Base-by-base conservation (phyloP, 192 early-diverging fungal genomes). In the Coemansia sp. region DNA sequence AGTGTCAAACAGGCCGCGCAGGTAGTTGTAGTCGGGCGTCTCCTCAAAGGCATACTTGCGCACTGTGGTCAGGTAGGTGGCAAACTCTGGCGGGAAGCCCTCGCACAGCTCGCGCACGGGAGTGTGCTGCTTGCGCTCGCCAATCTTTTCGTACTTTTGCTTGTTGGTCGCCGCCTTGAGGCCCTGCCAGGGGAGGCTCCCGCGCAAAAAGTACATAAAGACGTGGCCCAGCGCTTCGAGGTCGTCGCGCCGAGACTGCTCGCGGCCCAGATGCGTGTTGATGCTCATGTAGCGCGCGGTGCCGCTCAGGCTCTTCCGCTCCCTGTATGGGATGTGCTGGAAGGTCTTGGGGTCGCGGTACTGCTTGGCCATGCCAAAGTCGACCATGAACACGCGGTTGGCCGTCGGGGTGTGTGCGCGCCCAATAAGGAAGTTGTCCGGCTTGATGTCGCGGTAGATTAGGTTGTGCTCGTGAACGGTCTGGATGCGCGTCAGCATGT, bases 131-230 rank as follows among this genome's bases (percentile, higher is more conserved):
- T 96, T 96, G 83, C 90, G 91, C 65, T 93, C 93, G 91, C 92
- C 92, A 64, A 96, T 96, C 64, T 92, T 89, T 74, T 96, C 94
- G 77, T 96, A 95, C 77, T 94, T 94, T 88, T 94, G 92, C 77
- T 93, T 92, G 78, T 94, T 95, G 61, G 90, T 94, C 8, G 89
- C 90, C 15, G 93, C 93, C 73, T 94, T 94, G 47, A 94, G 79
- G 12, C 94, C 94, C 80, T 96, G 94, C 94, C 94, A 96, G 72
- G 94, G 94, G 37, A 96, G 86, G 62, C 89, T 89, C 6, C 94
- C 94, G 53, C 92, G 90, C 69, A 90, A 89, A 73, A 96, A 94
- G 85, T 96, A 96, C 86, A 96, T 92, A 66, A 96, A 84, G 10
- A 95, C 91, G 78, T 95, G 95, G 46, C 92, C 91, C 46, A 96